Evolutionary conservation across 176 grass and related monocot genomes (phyloP).

Genomic region (Lolium multiflorum): DNA sequence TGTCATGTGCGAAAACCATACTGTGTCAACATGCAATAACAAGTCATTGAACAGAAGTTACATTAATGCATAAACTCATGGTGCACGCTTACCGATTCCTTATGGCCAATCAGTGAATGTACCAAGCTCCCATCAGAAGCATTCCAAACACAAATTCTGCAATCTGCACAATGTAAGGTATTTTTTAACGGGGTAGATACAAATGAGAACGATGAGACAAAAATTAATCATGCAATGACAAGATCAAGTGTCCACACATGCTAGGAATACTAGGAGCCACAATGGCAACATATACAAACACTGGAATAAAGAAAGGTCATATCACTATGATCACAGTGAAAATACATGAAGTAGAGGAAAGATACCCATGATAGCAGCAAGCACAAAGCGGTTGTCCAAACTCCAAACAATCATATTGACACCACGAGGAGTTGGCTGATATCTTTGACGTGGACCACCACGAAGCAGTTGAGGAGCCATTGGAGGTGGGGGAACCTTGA

Average conservation of each 20-base stretch:
- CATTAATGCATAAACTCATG: conserved; percentile 4
- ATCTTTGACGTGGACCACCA: conserved; percentile 94
- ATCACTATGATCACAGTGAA: conserved; percentile 25
- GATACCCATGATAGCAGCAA: conserved; percentile 98
- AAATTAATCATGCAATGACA: conserved; percentile 22
- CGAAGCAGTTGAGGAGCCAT: conserved; percentile 88
- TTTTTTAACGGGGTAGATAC: conserved; percentile 20
- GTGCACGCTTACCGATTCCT: conserved; percentile 75
- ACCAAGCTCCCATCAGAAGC: conserved; percentile 98
- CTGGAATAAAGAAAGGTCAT: neutral
- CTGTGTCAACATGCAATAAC: conserved; percentile 19
- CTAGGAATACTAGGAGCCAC: conserved; percentile 5
- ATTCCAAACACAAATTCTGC: conserved; percentile 99
- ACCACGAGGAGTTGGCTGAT: conserved; percentile 93
- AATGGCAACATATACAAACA: conserved; percentile 24
- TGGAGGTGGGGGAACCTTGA: conserved; percentile 96
- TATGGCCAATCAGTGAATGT: conserved; percentile 97
- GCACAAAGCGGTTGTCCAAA: conserved; percentile 98
- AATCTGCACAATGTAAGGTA: conserved; percentile 65
- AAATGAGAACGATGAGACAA: conserved; percentile 14
- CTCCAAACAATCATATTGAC: conserved; percentile 99
- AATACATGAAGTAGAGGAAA: conserved; percentile 34
- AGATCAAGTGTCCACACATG: neutral
- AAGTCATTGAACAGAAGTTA: conserved; percentile 19
- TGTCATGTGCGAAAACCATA: neutral